Percentiles rank a stretch among this genome's conserved stretches.
phyloP scores from a whole-genome alignment of 2,329 filamentous ascomycete species.

The Colletotrichum musae region DNA sequence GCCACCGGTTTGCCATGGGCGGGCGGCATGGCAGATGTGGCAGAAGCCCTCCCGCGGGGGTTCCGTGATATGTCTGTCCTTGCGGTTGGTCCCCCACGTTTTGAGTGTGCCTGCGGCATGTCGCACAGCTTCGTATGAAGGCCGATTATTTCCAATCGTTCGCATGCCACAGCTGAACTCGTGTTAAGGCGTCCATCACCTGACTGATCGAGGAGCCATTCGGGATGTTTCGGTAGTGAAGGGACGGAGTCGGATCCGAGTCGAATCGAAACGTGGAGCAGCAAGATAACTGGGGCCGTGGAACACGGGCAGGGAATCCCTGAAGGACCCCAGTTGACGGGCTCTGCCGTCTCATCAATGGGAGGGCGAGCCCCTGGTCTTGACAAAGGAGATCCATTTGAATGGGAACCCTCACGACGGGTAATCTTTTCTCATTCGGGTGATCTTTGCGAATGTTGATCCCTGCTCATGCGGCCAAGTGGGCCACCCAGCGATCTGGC shows the following conservation, averaged over 20 bases:
- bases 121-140: constrained; percentile 29
- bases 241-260: constrained; percentile 35
- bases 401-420: constrained; percentile 32
- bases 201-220: constrained; percentile 7
- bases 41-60: constrained; percentile 25
- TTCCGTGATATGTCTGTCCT: not conserved
- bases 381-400: constrained; percentile 30
- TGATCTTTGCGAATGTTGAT: constrained; percentile 37
- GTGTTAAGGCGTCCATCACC: constrained; percentile 18
- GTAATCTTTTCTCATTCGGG: constrained; percentile 40
- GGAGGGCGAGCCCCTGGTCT: constrained; percentile 27
- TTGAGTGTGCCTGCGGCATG: constrained; percentile 4
- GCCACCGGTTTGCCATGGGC: constrained; percentile 13
- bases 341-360: constrained; percentile 42
- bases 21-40: constrained; percentile 9
- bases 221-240: constrained; percentile 35
- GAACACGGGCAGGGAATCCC: constrained; percentile 22
- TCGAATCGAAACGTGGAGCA: constrained; percentile 37
- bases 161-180: constrained; percentile 5
- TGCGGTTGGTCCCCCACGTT: constrained; percentile 15
- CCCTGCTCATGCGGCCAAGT: constrained; percentile 34
- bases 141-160: constrained; percentile 17
- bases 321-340: constrained; percentile 37
- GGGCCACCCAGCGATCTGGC: constrained; percentile 40
- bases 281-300: constrained; percentile 24